Conservation (phyloP, 2,329 filamentous ascomycete genomes). For the Nakataea oryzae region DNA sequence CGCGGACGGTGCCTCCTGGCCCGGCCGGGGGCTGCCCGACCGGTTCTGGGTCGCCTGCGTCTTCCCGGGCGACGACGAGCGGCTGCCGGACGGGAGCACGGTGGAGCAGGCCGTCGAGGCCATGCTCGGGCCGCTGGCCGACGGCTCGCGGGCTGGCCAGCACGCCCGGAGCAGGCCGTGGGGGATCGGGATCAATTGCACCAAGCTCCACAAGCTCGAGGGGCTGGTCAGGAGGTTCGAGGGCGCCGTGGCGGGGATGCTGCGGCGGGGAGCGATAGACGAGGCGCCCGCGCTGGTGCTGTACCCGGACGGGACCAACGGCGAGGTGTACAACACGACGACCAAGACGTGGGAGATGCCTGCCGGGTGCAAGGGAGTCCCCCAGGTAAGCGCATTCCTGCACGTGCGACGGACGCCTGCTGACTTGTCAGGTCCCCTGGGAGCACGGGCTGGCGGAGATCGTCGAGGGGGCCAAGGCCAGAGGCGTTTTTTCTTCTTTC, state of each 20-base stretch:
- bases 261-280: slow-evolving; percentile 19
- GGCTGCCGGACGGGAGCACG: slow-evolving; percentile 44
- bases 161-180: slow-evolving; percentile 30
- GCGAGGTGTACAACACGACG: slow-evolving; percentile 54
- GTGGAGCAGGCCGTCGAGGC: slow-evolving; percentile 28
- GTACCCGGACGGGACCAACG: slow-evolving; percentile 60
- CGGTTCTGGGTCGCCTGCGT: slow-evolving; percentile 53
- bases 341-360: slow-evolving; percentile 49
- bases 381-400: background rate
- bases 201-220: slow-evolving; percentile 52
- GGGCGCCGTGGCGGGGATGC: slow-evolving; percentile 27
- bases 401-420: background rate
- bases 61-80: slow-evolving; percentile 42
- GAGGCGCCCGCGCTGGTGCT: slow-evolving; percentile 46
- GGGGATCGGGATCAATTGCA: slow-evolving; percentile 61
- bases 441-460: slow-evolving; percentile 31
- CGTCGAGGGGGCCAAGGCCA: slow-evolving; percentile 23
- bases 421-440: slow-evolving; percentile 26
- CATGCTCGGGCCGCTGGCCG: slow-evolving; percentile 21
- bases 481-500: slow-evolving; percentile 31
- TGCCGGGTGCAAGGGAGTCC: background rate
- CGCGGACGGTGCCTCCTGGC: slow-evolving; percentile 1
- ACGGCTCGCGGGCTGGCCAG: slow-evolving; percentile 4
- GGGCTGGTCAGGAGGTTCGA: slow-evolving; percentile 45
- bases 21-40: slow-evolving; percentile 12